A percentile compares a stretch with the other conserved stretches of the same genome.
These are phyloP conservation scores for Metschnikowia amazonensis DNA, from an alignment of 805 yeast species.

Conservation along the genomic window DNA sequence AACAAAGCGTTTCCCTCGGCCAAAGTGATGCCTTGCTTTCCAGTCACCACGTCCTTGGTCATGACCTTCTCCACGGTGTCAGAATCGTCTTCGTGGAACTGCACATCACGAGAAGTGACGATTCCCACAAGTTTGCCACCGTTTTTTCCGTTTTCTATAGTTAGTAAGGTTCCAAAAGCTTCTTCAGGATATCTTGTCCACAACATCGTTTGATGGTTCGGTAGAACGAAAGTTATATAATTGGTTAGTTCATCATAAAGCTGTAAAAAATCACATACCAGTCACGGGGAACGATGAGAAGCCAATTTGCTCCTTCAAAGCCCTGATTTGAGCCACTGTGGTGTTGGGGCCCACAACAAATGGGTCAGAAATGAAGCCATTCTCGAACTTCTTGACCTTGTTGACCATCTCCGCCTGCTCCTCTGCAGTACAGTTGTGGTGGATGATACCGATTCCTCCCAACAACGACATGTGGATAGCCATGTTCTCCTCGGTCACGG, in stretches of 20 bases:
- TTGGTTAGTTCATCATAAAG: slow-evolving; percentile 50
- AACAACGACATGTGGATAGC: slow-evolving; percentile 97
- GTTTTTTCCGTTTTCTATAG: slow-evolving; percentile 72
- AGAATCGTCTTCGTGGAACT: slow-evolving; percentile 76
- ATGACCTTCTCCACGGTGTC: slow-evolving; percentile 70
- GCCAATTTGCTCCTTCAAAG: slow-evolving; percentile 68
- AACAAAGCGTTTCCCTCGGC: slow-evolving; percentile 85
- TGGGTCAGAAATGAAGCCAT: slow-evolving; percentile 95
- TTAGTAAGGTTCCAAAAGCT: slow-evolving; percentile 12
- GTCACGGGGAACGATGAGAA: slow-evolving; percentile 99
- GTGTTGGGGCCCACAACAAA: slow-evolving; percentile 72
- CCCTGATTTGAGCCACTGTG: slow-evolving; percentile 79
- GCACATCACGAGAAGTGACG: slow-evolving; percentile 94
- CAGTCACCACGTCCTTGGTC: slow-evolving; percentile 87
- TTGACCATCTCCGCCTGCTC: slow-evolving; percentile 98
- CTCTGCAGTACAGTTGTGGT: slow-evolving; percentile 94
- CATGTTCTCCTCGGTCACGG: slow-evolving; percentile 96
- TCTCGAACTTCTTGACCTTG: slow-evolving; percentile 94
- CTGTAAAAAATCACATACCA: slow-evolving; percentile 63
- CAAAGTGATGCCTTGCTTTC: slow-evolving; percentile 75
- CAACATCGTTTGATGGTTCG: slow-evolving; percentile 98
- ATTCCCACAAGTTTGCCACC: slow-evolving; percentile 93
- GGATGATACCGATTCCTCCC: slow-evolving; percentile 98
- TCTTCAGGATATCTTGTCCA: slow-evolving; percentile 52
- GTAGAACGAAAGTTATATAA: slow-evolving; percentile 99